Evolutionary conservation across 2,329 filamentous ascomycete species (phyloP).

Genomic region (Talaromyces sp.): DNA sequence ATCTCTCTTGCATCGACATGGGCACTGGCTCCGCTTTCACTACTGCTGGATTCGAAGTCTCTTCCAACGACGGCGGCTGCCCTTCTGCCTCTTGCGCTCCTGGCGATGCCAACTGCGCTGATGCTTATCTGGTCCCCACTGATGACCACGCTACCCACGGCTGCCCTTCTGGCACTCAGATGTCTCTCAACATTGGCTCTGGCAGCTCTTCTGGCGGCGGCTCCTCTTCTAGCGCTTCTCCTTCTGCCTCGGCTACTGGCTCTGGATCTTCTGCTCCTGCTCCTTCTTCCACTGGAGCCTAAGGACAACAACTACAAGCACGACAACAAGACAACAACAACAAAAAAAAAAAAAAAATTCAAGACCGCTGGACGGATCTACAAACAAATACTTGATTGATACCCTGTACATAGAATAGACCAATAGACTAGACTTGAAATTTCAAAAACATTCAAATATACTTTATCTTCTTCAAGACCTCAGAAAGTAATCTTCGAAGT

Average conservation of each 20-base stretch:
- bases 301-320: background rate
- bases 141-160: constrained; percentile 39
- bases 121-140: constrained; percentile 34
- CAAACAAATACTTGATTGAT: background rate
- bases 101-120: constrained; percentile 29
- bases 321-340: background rate
- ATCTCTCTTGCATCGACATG: constrained; percentile 35
- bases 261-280: too few species aligned
- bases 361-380: background rate
- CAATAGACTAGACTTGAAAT: background rate
- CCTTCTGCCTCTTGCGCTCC: constrained; percentile 30
- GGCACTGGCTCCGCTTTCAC: constrained; percentile 25
- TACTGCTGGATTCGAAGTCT: constrained; percentile 29
- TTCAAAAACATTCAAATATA: background rate
- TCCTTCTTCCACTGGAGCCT: background rate
- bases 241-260: background rate
- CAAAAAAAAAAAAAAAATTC: too few species aligned
- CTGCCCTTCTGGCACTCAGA: constrained; percentile 31
- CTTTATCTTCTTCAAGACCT: too few species aligned
- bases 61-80: constrained; percentile 24
- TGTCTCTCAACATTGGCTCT: constrained; percentile 28
- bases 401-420: background rate
- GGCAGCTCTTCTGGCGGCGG: background rate
- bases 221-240: background rate
- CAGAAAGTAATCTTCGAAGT: background rate